Base-by-base conservation (phyloP, 257 asterid genomes). In the Prunella vulgaris region DNA sequence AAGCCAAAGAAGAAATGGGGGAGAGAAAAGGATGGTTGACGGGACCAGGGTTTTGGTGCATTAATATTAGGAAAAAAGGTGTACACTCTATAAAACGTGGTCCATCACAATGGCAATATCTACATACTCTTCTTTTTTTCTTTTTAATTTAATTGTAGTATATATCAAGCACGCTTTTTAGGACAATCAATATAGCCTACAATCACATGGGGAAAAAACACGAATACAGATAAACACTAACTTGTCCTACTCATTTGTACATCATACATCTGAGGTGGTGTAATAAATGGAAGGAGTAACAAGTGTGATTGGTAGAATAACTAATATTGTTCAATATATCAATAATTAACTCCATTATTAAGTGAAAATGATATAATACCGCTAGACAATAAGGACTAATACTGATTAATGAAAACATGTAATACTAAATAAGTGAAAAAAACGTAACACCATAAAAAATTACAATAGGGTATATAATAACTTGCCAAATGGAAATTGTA, bases 1-100 rank as follows among this genome's bases (percentile, higher is more conserved):
- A 68, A 10, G 81, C 68, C 84, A 76, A 64, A 71, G 27, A 17
- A 22, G 40, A 18, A 67, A 74, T 40, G n/a, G 68, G 69, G 37
- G 38, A 49, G 60, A 42, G 80, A 76, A 56, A 76, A 65, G 69
- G 70, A 46, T 66, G 49, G 37, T 53, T 76, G 80, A 78, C 57
- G 68, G 73, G 51, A 32, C 49, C 72, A 56, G 38, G 51, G 68
- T 64, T 70, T 30, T 70, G 66, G 40, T 76, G 77, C 81, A 73
- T 74, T 58, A 63, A 63, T 17, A 69, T 61, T 66, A 75, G 72
- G 62, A 21, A 14, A 30, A 1, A 35, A n/a, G 20, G 4, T 15
- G 22, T 35, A 74, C 70, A 60, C 78, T 66, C 32, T n/a, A 33
- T n/a, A 33, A 68, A 66, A 72, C 80, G 85, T 82, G 90, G 90